phyloP scores from a whole-genome alignment of 768 basidiomycete genomes.

The Tephrocybe rancida region DNA sequence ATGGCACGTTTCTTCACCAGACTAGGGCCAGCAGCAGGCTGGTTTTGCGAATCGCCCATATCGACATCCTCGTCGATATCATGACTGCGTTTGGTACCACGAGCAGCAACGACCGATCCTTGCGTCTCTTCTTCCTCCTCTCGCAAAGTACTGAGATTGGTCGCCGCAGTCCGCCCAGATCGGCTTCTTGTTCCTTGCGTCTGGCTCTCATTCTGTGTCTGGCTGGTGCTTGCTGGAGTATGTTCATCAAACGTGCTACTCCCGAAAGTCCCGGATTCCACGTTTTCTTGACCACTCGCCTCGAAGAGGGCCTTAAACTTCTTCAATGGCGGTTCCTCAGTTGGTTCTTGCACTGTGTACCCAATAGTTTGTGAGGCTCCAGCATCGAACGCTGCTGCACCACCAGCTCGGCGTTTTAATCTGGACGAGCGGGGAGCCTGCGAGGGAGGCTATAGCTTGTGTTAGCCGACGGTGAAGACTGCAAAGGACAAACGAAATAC shows the following conservation, averaged over 20 bases:
- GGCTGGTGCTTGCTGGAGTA: constrained; percentile 16
- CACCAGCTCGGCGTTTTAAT: constrained; percentile 59
- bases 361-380: constrained; percentile 20
- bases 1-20: constrained; percentile 47
- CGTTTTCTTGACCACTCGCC: constrained; percentile 52
- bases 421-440: constrained; percentile 37
- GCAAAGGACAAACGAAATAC: constrained; percentile 13
- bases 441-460: constrained; percentile 35
- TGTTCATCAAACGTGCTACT: constrained; percentile 16
- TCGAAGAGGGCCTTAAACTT: constrained; percentile 76
- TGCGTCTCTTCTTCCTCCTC: constrained; percentile 62
- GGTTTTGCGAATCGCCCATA: constrained; percentile 29
- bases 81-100: constrained; percentile 42
- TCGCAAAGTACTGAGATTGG: constrained; percentile 33
- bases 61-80: constrained; percentile 41
- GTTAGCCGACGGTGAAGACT: background rate
- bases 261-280: constrained; percentile 19
- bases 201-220: constrained; percentile 40
- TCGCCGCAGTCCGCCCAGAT: constrained; percentile 10
- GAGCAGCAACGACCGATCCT: constrained; percentile 15
- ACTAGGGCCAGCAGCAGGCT: constrained; percentile 18
- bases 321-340: constrained; percentile 60
- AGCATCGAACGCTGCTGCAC: constrained; percentile 21
- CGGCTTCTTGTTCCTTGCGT: constrained; percentile 21
- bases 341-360: constrained; percentile 25